Percentiles rank a stretch among this genome's conserved stretches.
Evolutionary conservation across 2,329 filamentous ascomycete genomes (phyloP).

Genomic region (Pseudogymnoascus sp.): DNA sequence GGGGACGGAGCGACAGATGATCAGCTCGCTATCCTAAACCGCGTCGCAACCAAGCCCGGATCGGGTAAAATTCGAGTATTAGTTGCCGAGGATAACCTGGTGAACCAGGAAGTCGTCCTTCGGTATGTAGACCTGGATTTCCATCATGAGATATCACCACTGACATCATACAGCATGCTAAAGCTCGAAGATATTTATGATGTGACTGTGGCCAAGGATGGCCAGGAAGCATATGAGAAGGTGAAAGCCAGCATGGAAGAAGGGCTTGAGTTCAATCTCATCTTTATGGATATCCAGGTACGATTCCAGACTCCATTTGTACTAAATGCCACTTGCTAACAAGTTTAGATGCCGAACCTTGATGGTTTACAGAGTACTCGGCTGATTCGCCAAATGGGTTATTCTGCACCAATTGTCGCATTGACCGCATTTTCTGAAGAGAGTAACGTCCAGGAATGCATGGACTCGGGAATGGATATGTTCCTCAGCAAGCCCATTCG

Average conservation of each 20-base stretch:
- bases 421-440: constrained; percentile 87
- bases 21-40: constrained; percentile 59
- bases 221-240: constrained; percentile 78
- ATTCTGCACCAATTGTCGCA: constrained; percentile 80
- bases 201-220: constrained; percentile 79
- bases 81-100: constrained; percentile 73
- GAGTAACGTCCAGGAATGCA: constrained; percentile 77
- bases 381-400: constrained; percentile 79
- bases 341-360: constrained; percentile 75
- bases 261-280: constrained; percentile 69
- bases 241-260: constrained; percentile 76
- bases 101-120: constrained; percentile 55
- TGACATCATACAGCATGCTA: constrained; percentile 55
- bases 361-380: constrained; percentile 82
- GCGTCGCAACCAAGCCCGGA: constrained; percentile 53
- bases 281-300: constrained; percentile 84
- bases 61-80: constrained; percentile 66
- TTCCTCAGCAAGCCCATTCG: constrained; percentile 74
- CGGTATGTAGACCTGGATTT: constrained; percentile 30
- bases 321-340: constrained; percentile 9
- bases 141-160: constrained; percentile 41
- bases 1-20: constrained; percentile 37
- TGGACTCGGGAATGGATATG: constrained; percentile 87
- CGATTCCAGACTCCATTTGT: constrained; percentile 1
- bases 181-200: constrained; percentile 78